Percentiles rank a stretch among this genome's conserved stretches.
Evolutionary conservation across 2,329 filamentous ascomycete species (phyloP).

Genomic region (Colletotrichum kahawae): DNA sequence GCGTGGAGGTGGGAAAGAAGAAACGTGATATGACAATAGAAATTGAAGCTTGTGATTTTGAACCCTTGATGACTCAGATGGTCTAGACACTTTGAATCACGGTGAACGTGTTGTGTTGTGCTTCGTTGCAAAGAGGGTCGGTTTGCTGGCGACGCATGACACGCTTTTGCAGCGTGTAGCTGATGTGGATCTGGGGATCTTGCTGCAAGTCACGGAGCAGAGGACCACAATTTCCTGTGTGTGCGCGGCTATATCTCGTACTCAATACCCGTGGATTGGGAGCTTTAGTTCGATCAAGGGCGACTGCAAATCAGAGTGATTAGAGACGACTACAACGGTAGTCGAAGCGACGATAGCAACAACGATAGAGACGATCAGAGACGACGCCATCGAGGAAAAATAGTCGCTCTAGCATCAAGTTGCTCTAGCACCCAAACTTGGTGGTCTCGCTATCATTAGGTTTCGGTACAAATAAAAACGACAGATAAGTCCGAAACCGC

Average conservation of each 20-base stretch:
- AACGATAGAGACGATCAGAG: not conserved
- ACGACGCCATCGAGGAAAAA: not conserved
- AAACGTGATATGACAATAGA: not conserved
- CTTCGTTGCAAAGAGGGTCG: not conserved
- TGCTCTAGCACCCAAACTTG: not conserved
- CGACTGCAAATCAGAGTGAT: not conserved
- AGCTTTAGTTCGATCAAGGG: not conserved
- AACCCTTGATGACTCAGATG: not conserved
- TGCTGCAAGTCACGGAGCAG: not conserved
- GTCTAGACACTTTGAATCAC: not conserved
- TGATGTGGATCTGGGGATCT: not conserved
- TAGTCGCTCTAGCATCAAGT: not conserved
- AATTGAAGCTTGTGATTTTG: not conserved
- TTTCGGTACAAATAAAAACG: not conserved
- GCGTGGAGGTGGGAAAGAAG: not conserved
- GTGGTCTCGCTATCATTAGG: not conserved
- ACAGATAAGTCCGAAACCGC: not conserved
- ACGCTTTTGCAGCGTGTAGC: not conserved
- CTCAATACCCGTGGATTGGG: not conserved
- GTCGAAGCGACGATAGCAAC: not conserved
- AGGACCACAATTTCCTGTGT: not conserved
- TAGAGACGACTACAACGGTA: not conserved
- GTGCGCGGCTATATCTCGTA: not conserved
- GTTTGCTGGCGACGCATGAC: not conserved
- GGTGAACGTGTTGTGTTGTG: not conserved